Evolutionary conservation across 1,139 yeast species (phyloP), one percentile per base, ranked within the genome.

Genomic region (Sugiyamaella grinbergsii): DNA sequence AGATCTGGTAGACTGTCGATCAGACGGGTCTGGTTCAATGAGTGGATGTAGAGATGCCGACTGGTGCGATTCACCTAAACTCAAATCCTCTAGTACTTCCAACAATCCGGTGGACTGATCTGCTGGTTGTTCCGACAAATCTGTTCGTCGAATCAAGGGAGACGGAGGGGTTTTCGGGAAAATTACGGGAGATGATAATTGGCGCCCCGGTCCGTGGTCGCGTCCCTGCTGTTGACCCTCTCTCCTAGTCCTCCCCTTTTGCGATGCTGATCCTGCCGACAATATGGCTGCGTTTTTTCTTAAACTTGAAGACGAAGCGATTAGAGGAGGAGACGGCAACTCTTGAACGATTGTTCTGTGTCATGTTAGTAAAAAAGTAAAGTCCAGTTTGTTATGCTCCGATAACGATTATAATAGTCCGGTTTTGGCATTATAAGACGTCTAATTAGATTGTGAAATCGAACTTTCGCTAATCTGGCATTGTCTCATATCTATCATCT

Each of bases 291-390:
- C 26, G 18, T 19, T 24, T 15, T 43, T 34, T 26, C 47, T 26
- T 19, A 43, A 19, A 43, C 34, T 34, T 26, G 47, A 42, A 33
- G 47, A 43, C 20, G 34, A 43, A 33, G 47, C 47, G 24, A 43
- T 18, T 28, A 43, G 33, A 20, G 47, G 47, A 11, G 47, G 47
- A n/a, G 47, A 43, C 18, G 47, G 47, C 5, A 43, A 29, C 26
- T 43, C 42, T 29, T 43, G 41, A 34, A 43, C 41, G 16, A 43
- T 23, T 24, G 47, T 22, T 33, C 47, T 42, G 24, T 15, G 16
- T 11, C 4, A 28, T 15, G 34, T 13, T 13, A 38, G 33, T 16
- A 13, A 24, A 24, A 24, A 24, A 6, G 28, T n/a, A 11, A 34
- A 5, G n/a, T 4, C n/a, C 39, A 11, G 39, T 33, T 33, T 33